Conservation (phyloP, 1,139 yeast genomes). For the Hyphopichia wangnamkhiaoensis region DNA sequence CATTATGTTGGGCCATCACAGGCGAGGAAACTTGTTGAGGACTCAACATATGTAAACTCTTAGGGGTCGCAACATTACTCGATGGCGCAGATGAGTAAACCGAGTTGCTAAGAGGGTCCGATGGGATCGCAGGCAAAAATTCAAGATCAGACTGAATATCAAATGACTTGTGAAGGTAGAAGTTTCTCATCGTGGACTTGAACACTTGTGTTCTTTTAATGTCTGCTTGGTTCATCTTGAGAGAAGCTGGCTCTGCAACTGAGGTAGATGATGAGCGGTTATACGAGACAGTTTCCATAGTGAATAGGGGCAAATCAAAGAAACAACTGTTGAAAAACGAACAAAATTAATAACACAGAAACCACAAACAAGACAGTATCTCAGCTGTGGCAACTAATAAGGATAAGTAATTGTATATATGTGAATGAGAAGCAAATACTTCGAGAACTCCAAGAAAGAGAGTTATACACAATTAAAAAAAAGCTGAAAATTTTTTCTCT, state of each 20-base stretch:
- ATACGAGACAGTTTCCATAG: conserved; percentile 2
- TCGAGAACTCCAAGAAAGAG: no score
- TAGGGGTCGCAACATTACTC: conserved; percentile 1
- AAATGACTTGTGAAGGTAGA: conserved; percentile 67
- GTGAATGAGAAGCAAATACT: no score
- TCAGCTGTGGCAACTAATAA: background rate
- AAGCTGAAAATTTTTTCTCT: background rate
- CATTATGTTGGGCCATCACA: background rate
- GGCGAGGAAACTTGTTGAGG: conserved; percentile 2
- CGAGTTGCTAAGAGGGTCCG: conserved; percentile 9
- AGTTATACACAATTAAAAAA: background rate
- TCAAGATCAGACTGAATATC: conserved; percentile 71
- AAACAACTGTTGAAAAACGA: background rate
- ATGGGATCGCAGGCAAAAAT: conserved; percentile 56
- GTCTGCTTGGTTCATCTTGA: background rate
- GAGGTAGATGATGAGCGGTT: background rate
- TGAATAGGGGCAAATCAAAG: no score
- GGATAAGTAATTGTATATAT: background rate
- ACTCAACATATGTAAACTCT: conserved; percentile 1
- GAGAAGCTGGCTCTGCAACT: background rate
- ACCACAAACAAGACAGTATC: background rate
- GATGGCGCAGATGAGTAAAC: background rate
- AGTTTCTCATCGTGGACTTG: conserved; percentile 35
- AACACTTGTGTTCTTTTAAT: conserved; percentile 10
- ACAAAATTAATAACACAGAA: background rate